A percentile compares a stretch with the other conserved stretches of the same genome.
These are phyloP conservation scores for Metarhizium sp. DNA, from an alignment of 2,329 filamentous ascomycete species.

Conservation along the genomic window DNA sequence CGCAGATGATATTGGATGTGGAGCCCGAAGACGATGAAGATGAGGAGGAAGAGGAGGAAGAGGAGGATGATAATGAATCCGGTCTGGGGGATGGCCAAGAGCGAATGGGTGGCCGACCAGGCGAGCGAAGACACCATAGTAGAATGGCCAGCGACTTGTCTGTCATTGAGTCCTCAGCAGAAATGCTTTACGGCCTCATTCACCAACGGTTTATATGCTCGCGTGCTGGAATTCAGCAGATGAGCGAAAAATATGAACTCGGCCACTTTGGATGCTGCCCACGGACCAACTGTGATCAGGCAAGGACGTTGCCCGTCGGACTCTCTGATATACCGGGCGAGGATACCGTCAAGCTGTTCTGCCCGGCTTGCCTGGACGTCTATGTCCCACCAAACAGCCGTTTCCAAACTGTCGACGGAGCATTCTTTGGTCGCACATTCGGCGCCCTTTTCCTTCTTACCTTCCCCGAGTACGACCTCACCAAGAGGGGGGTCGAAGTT, in stretches of 20 bases:
- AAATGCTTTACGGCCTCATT: constrained; percentile 95
- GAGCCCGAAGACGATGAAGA: constrained; percentile 93
- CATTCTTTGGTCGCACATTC: constrained; percentile 97
- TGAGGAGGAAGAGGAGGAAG: constrained; percentile 70
- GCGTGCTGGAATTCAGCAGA: constrained; percentile 91
- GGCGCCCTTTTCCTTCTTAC: constrained; percentile 97
- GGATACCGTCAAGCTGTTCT: constrained; percentile 97
- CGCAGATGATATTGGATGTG: constrained; percentile 90
- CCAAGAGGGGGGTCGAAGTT: constrained; percentile 57
- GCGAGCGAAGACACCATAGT: constrained; percentile 66
- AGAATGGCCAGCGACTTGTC: constrained; percentile 88
- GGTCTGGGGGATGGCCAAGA: constrained; percentile 50
- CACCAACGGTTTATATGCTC: constrained; percentile 98
- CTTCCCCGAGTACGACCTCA: constrained; percentile 90
- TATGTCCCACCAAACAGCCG: constrained; percentile 96
- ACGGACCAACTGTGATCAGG: constrained; percentile 84
- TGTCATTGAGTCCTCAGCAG: constrained; percentile 94
- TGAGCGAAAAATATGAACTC: constrained; percentile 98
- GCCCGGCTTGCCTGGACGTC: constrained; percentile 90
- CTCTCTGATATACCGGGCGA: constrained; percentile 90
- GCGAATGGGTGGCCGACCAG: constrained; percentile 29
- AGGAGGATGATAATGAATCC: constrained; percentile 64
- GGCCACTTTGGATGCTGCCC: constrained; percentile 94
- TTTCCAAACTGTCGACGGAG: constrained; percentile 94
- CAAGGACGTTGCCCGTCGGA: constrained; percentile 85